Evolutionary conservation across 768 basidiomycete species (phyloP), one percentile per base, ranked within the genome.

Genomic region (Termitomyces heimii): DNA sequence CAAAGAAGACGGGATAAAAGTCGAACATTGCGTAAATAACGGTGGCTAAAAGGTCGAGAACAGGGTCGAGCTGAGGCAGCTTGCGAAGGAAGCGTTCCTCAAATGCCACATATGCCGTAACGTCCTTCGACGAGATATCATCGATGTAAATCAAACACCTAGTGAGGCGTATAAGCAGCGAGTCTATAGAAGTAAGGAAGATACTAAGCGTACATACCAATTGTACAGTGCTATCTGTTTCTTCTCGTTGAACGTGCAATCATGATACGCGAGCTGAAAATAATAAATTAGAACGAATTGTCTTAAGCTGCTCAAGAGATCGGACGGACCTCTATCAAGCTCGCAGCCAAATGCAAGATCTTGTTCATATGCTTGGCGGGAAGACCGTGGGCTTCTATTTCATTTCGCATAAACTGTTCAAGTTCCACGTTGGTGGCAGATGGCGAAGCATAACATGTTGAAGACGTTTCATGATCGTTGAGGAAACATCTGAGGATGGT

Each of bases 101-200:
- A 20, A 64, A 67, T 37, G 54, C 58, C 13, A 51, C 28, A 34
- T 57, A 60, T 10, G 57, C n/a, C 1, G 32, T 32, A 9, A 45
- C 37, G 47, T 63, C 59, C 29, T 55, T 53, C 5, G 60, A 42
- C 5, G 59, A 42, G 40, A 34, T 22, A 52, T 66, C 65, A 31
- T 67, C 65, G 18, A 65, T 56, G 20, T 67, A 66, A 18, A 67
- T 60, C n/a, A 62, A 31, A 26, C 53, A 62, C 66, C 66, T 67
- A 14, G 2, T 18, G 6, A 6, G n/a, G 26, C n/a, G 40, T 9
- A 4, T 45, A 34, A 49, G 16, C 20, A 4, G 22, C 24, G 20
- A 34, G 20, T 56, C 3, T 5, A 13, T 20, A 16, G 1, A 12
- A 1, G 4, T 6, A 4, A 12, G 16, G 12, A 22, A 22, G 10